Evolutionary conservation across 306 rosid species (phyloP).

Genomic region (Oemleria cerasiformis): DNA sequence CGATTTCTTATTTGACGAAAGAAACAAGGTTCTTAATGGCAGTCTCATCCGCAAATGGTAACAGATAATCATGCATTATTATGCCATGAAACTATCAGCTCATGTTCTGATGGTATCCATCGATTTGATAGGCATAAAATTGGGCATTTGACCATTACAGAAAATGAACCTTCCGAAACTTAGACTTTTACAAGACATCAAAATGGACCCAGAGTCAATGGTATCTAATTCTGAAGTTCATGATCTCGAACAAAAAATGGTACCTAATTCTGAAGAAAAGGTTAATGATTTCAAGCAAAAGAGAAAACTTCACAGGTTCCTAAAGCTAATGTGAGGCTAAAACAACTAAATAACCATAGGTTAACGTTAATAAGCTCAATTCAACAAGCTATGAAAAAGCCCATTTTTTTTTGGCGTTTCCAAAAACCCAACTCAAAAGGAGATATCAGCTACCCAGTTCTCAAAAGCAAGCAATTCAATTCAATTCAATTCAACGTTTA

Average conservation of each 20-base stretch:
- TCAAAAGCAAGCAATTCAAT: neutral
- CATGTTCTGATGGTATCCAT: neutral
- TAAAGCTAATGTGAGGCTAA: neutral
- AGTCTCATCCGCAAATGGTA: neutral
- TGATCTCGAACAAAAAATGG: neutral
- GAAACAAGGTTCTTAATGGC: neutral
- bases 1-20: neutral
- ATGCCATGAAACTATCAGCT: neutral
- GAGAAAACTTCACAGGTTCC: neutral
- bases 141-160: neutral
- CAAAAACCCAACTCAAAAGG: neutral
- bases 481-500: neutral
- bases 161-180: neutral
- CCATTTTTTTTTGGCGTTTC: neutral
- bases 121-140: neutral
- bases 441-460: conserved; percentile 8
- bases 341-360: neutral
- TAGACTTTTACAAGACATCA: neutral
- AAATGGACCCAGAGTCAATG: neutral
- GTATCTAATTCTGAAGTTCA: neutral
- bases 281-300: neutral
- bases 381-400: neutral
- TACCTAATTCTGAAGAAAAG: neutral
- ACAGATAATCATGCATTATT: neutral
- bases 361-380: neutral